Conservation (phyloP, 2,329 filamentous ascomycete genomes). For the Colletotrichum destructivum region DNA sequence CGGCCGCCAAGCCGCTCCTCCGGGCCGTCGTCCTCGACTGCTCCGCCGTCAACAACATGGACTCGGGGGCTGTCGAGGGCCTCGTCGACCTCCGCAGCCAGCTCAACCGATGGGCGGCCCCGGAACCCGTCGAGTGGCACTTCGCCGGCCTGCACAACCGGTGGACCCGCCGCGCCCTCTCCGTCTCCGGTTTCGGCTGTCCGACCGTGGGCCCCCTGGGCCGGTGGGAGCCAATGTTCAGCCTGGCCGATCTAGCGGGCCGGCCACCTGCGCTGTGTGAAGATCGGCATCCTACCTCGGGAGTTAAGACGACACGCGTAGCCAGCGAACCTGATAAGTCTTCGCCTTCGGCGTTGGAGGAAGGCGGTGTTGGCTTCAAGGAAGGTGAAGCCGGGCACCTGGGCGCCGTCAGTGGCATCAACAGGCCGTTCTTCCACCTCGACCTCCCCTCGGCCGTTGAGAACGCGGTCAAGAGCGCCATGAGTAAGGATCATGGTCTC, state of each 20-base stretch:
- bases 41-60: slow-evolving; percentile 69
- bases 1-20: slow-evolving; percentile 56
- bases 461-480: slow-evolving; percentile 47
- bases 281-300: rapidly evolving
- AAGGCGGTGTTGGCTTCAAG: neutral
- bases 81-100: slow-evolving; percentile 69
- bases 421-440: slow-evolving; percentile 64
- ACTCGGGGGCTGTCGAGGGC: slow-evolving; percentile 71
- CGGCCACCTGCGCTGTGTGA: slow-evolving; percentile 12
- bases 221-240: slow-evolving; percentile 42
- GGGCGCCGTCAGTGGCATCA: slow-evolving; percentile 54
- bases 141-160: slow-evolving; percentile 68
- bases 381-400: slow-evolving; percentile 14
- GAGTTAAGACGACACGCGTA: neutral
- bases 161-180: slow-evolving; percentile 71
- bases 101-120: slow-evolving; percentile 67
- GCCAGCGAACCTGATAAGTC: neutral
- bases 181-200: slow-evolving; percentile 69
- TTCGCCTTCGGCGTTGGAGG: slow-evolving; percentile 5
- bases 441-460: slow-evolving; percentile 61
- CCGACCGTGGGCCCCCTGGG: slow-evolving; percentile 42
- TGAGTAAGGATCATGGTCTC: neutral
- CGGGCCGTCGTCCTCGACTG: slow-evolving; percentile 72
- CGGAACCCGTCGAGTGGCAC: slow-evolving; percentile 65
- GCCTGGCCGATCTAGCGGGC: slow-evolving; percentile 43